phyloP scores from a whole-genome alignment of 495 filamentous ascomycete species.

The Filosporella fistucella region DNA sequence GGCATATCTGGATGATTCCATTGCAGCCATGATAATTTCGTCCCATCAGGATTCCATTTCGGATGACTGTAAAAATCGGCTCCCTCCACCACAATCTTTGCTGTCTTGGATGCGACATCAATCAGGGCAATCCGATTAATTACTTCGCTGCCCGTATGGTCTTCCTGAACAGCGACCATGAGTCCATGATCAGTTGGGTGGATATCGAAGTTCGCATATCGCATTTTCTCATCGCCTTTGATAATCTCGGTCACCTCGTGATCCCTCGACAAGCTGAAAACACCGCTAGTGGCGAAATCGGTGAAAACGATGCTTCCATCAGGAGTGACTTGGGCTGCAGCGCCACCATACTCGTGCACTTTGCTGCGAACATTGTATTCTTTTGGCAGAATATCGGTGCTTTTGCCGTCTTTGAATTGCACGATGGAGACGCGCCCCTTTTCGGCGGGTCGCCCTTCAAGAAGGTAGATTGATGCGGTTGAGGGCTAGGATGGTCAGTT shows the following conservation, averaged over 20 bases:
- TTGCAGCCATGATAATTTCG: slow-evolving; percentile 41
- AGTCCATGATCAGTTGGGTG: slow-evolving; percentile 29
- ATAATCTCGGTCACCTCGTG: slow-evolving; percentile 22
- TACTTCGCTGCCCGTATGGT: slow-evolving; percentile 32
- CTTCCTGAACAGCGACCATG: slow-evolving; percentile 42
- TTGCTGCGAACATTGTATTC: slow-evolving; percentile 32
- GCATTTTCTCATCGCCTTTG: slow-evolving; percentile 26
- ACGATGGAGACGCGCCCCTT: slow-evolving; percentile 35
- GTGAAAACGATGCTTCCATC: slow-evolving; percentile 37
- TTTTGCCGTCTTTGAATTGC: slow-evolving; percentile 25
- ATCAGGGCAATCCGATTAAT: slow-evolving; percentile 33
- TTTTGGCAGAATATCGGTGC: slow-evolving; percentile 35
- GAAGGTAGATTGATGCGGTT: slow-evolving; percentile 33
- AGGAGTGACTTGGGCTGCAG: slow-evolving; percentile 26
- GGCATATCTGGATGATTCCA: slow-evolving; percentile 49
- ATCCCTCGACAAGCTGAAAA: slow-evolving; percentile 33
- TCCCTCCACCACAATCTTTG: slow-evolving; percentile 25
- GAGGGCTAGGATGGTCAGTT: slow-evolving; percentile 13
- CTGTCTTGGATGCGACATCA: slow-evolving; percentile 23
- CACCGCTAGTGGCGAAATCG: slow-evolving; percentile 29
- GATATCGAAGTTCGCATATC: slow-evolving; percentile 34
- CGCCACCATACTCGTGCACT: slow-evolving; percentile 44
- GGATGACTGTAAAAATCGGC: slow-evolving; percentile 47
- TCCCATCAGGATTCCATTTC: slow-evolving; percentile 39
- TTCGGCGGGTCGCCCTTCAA: slow-evolving; percentile 34